These are phyloP conservation scores for Rhizopogon roseolus DNA, from an alignment of 768 basidiomycete species.

Conservation along the genomic window DNA sequence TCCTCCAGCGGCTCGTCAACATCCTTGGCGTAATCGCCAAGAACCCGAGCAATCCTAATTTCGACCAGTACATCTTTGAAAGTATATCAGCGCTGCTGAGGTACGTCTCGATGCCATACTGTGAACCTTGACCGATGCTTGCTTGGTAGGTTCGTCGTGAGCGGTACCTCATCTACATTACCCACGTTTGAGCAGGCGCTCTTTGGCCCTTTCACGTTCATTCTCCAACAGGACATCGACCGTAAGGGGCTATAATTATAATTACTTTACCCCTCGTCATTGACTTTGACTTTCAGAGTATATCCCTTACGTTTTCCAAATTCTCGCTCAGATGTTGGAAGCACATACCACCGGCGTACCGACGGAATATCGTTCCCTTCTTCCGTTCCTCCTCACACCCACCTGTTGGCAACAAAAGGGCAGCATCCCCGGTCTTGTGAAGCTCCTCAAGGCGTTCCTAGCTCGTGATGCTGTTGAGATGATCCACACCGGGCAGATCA, in stretches of 20 bases:
- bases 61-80: slow-evolving; percentile 98
- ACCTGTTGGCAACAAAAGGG: slow-evolving; percentile 91
- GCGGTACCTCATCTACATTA: slow-evolving; percentile 61
- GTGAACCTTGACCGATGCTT: neutral
- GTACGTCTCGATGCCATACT: slow-evolving; percentile 31
- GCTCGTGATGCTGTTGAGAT: slow-evolving; percentile 64
- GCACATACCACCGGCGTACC: slow-evolving; percentile 67
- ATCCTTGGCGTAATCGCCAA: slow-evolving; percentile 87
- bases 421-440: slow-evolving; percentile 89
- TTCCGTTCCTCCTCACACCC: slow-evolving; percentile 82
- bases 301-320: slow-evolving; percentile 95
- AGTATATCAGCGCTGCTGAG: slow-evolving; percentile 91
- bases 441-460: slow-evolving; percentile 82
- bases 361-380: slow-evolving; percentile 67
- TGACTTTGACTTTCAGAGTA: slow-evolving; percentile 57
- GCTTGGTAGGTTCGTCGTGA: slow-evolving; percentile 67
- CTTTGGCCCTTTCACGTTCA: slow-evolving; percentile 82
- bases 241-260: slow-evolving; percentile 43
- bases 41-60: slow-evolving; percentile 96
- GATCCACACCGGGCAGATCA: slow-evolving; percentile 65
- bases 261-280: neutral
- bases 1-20: slow-evolving; percentile 68
- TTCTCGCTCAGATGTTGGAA: slow-evolving; percentile 93
- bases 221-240: slow-evolving; percentile 90
- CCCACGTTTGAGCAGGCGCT: slow-evolving; percentile 73